Evolutionary conservation across 257 asterid genomes (phyloP), one percentile per base, ranked within the genome.

Genomic region (Rehmannia glutinosa): DNA sequence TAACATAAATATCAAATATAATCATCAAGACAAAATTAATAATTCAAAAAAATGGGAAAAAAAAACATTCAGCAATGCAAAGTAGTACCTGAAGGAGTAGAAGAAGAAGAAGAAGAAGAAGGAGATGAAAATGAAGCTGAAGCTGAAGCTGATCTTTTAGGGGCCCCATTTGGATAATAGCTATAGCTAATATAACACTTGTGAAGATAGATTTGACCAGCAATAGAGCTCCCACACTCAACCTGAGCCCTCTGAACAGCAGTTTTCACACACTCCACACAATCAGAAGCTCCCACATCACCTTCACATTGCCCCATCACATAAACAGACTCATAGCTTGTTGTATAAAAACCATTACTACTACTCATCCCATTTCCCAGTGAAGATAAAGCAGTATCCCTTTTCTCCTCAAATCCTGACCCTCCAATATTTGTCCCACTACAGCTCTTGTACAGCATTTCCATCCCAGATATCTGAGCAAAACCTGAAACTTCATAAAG

Each of bases 261-360:
- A 82, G 1, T 83, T 72, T 87, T 84, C 65, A 90, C 97, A 80
- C 99, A 93, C 67, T 82, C 88, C 67, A 42, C 95, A 72, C 99
- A 93, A 75, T 93, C 99, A 41, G 87, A 45, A 50, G 78, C 55
- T 24, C 99, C 95, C 62, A 93, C 89, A 80, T 90, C 97, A 8
- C 96, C 97, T 70, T 93, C 96, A 68, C 99, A 93, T 64, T 93
- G 99, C 28, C 99, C 99, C 82, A 93, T 46, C 66, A 75, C 99
- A 78, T 78, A 84, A 42, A 90, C 84, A 57, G 87, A 65, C 41
- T 83, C 80, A 72, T 76, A 91, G 58, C 75, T 86, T 3, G 92
- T 70, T 21, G 92, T 77, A 4, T 76, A 93, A 77, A 90, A 93
- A 0, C 96, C 99, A 77, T 77, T 68, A 38, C 75, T 75, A 49